Base-by-base conservation (phyloP, 768 basidiomycete species). In the Suillus occidentalis region DNA sequence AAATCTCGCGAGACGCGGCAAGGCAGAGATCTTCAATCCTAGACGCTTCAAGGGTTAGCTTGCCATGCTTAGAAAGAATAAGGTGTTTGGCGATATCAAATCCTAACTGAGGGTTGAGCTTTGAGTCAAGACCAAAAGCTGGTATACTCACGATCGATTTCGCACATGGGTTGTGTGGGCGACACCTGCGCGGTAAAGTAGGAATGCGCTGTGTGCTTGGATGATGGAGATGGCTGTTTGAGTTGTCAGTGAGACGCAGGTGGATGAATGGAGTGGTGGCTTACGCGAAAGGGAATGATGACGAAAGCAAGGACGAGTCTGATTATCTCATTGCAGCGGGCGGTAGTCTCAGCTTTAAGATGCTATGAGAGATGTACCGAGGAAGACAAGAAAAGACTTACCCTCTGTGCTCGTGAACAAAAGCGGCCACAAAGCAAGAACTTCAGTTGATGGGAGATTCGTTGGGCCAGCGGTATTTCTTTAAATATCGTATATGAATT, bases 401-500 rank as follows among this genome's bases (percentile, higher is more conserved):
- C 87, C 77, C 68, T 78, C 71, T 6, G 85, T 83, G 13, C 81
- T 83, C 39, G 84, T 82, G 69, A 87, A 79, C 89, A 89, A 91
- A 61, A 86, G 73, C 1, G 89, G 61, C 87, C 88, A 90, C 20
- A 91, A 65, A 0, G 84, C 86, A 60, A 86, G 82, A 0, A 85
- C n/a, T n/a, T n/a, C n/a, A 75, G 65, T 84, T 85, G 34, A 77
- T 53, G 5, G 77, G 70, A 59, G 71, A 84, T 43, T 89, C 87
- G 1, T 75, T 69, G 0, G 89, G 88, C 89, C 89, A 90, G 2
- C 86, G 87, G 50, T 82, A 85, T 2, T 62, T 28, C 28, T 28
- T 28, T 28, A 28, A 28, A 28, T 28, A 28, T 28, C 22, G 56
- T 83, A 79, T 10, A 85, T 77, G 50, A 84, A 87, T 6, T 65